Evolutionary conservation across 2,329 filamentous ascomycete species (phyloP).

Genomic region (Leptographium flavum): DNA sequence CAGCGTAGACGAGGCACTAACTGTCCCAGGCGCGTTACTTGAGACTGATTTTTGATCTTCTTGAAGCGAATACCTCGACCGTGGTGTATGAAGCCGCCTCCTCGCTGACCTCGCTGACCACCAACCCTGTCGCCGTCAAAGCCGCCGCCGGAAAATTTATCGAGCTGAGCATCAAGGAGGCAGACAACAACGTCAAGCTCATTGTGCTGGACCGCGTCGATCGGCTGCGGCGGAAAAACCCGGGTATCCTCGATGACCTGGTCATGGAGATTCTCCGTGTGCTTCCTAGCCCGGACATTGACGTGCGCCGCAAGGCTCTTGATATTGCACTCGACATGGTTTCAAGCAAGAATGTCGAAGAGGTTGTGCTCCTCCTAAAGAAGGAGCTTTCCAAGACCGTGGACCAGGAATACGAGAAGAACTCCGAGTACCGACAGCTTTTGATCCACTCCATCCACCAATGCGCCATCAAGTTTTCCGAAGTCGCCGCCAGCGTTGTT

Average conservation of each 20-base stretch:
- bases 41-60: conserved; percentile 85
- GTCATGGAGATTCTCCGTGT: conserved; percentile 96
- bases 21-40: conserved; percentile 62
- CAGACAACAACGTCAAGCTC: conserved; percentile 98
- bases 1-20: neutral
- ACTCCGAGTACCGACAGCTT: conserved; percentile 83
- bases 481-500: conserved; percentile 92
- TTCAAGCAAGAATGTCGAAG: conserved; percentile 95
- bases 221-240: conserved; percentile 57
- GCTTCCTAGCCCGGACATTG: conserved; percentile 86
- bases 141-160: conserved; percentile 93
- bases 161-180: conserved; percentile 91
- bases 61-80: conserved; percentile 85
- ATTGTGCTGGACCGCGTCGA: conserved; percentile 90
- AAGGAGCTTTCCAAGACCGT: conserved; percentile 97
- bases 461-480: conserved; percentile 97
- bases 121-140: conserved; percentile 94
- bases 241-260: conserved; percentile 77
- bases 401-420: conserved; percentile 98
- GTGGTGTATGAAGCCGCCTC: conserved; percentile 97
- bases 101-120: conserved; percentile 83
- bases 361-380: conserved; percentile 89
- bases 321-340: conserved; percentile 93
- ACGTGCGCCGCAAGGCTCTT: conserved; percentile 85
- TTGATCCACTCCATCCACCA: conserved; percentile 96